Evolutionary conservation across 1,284 basidiomycete genomes (phyloP).

Genomic region (Ustilago lituana): DNA sequence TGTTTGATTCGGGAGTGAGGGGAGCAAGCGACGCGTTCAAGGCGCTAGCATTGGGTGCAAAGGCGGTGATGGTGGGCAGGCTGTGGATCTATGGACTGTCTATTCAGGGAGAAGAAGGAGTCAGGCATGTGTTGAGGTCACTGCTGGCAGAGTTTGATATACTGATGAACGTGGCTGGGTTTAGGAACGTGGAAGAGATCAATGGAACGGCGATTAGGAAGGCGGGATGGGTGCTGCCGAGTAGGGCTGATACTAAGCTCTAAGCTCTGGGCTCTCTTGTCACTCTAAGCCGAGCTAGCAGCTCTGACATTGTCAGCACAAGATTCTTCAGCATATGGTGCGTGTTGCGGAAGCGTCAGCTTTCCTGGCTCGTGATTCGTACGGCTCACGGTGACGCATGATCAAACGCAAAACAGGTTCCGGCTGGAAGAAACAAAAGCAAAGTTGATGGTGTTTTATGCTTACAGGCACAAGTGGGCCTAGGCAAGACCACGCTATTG

Average conservation of each 20-base stretch:
- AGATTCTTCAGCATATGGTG: no score
- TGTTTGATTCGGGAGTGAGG: constrained; percentile 83
- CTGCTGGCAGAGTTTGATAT: constrained; percentile 75
- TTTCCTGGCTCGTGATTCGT: no score
- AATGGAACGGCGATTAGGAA: constrained; percentile 7
- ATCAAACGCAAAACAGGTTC: no score
- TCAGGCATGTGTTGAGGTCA: constrained; percentile 75
- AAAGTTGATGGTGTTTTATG: no score
- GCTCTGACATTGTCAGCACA: no score
- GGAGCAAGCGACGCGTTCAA: constrained; percentile 80
- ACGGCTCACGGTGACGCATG: no score
- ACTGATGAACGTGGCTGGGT: constrained; percentile 43
- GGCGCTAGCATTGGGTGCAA: constrained; percentile 70
- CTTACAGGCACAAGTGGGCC: no score
- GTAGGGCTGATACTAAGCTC: constrained; percentile 8
- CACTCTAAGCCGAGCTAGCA: no score
- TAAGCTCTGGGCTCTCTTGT: no score
- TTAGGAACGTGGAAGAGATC: constrained; percentile 24
- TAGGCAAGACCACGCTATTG: no score
- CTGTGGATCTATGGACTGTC: constrained; percentile 72
- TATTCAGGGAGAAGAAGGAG: constrained; percentile 74
- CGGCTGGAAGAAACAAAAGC: no score
- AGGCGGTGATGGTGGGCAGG: constrained; percentile 65
- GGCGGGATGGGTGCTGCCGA: constrained; percentile 14
- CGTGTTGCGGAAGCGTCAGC: no score